Base-by-base conservation (phyloP, 1,139 yeast species). In the Debaryomyces sp. region DNA sequence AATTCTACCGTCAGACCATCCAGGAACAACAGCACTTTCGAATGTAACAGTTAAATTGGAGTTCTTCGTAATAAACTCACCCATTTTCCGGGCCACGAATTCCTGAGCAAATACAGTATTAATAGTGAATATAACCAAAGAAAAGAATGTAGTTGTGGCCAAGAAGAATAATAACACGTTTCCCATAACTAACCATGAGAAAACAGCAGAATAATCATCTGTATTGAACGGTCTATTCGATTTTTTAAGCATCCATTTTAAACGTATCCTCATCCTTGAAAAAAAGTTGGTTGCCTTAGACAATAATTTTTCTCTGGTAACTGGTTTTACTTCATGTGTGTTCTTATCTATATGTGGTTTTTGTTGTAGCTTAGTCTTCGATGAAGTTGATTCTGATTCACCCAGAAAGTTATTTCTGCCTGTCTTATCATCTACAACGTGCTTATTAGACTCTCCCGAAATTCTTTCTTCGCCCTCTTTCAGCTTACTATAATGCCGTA, bases 1-100 rank as follows among this genome's bases (percentile, higher is more conserved):
- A 48, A 94, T 89, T 55, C 83, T 86, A 1, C 97, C 96, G 55
- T 88, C 91, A 43, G 85, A 80, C 97, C 97, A 92, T 46, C 91
- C 91, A 0, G 98, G 98, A 4, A 91, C 96, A 50, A 92, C 89
- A 2, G 99, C 99, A 62, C 83, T 87, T 62, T 94, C 99, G 62
- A 94, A 94, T 1, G 90, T 85, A 10, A 94, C 97, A 0, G 88
- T 84, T 56, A 92, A 70, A n/a, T 91, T 89, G 1, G 96, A 84
- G 59, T 91, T 94, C 55, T 81, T 81, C 12, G 99, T 92, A 50
- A 94, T 80, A 48, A 89, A 71, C 59, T 88, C 89, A 8, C 98
- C 98, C 35, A 91, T 75, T 55, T 81, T 78, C 44, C 87, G 74
- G 1, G 97, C 98, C 40, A 92, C 86, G 51, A 84, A 81, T 62